Base-by-base conservation (phyloP, 2,329 filamentous ascomycete species). In the Xylariaceae sp. region DNA sequence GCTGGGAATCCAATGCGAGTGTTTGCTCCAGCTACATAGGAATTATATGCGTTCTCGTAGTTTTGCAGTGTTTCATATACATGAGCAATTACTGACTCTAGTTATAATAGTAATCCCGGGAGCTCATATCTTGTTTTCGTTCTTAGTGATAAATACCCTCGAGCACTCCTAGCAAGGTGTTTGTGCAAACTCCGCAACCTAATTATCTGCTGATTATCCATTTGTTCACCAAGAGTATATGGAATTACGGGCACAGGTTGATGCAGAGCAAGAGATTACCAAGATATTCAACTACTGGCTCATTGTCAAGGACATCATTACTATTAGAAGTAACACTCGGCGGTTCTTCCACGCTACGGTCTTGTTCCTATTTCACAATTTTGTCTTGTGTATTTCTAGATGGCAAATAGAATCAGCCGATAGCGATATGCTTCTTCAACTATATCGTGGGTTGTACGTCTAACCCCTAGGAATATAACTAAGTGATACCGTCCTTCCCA, bases 341-440 rank as follows among this genome's bases (percentile, higher is more conserved):
- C 68, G 70, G 1, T 69, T 72, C 41, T 67, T 72, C 48, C 61
- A 72, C 7, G 66, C 70, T 2, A 60, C 69, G 2, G 70, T 70
- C 61, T 55, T 73, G 9, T 73, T 73, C 48, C 35, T 76, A 1
- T 75, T 75, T 50, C 73, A 75, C 58, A 75, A 76, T 29, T 69
- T 74, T 20, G 75, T n/a, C 72, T 2, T 73, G 73, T 16, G 63
- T 63, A 5, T n/a, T n/a, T 65, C 66, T 39, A 63, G 65, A 29
- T 67, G 63, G 67, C 42, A 5, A 2, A 67, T 68, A 26, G 65
- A 64, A 1, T 61, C 57, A 50, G 63, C 61, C n/a, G 64, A 68
- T 69, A 50, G 61, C 60, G 15, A 57, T 69, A 15, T 64, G 64
- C 44, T 62, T 68, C 52, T 64, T 66, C 23, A 72, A 72, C 53